These are phyloP conservation scores for Datisca glomerata DNA, from an alignment of 306 rosid species.

Conservation along the genomic window DNA sequence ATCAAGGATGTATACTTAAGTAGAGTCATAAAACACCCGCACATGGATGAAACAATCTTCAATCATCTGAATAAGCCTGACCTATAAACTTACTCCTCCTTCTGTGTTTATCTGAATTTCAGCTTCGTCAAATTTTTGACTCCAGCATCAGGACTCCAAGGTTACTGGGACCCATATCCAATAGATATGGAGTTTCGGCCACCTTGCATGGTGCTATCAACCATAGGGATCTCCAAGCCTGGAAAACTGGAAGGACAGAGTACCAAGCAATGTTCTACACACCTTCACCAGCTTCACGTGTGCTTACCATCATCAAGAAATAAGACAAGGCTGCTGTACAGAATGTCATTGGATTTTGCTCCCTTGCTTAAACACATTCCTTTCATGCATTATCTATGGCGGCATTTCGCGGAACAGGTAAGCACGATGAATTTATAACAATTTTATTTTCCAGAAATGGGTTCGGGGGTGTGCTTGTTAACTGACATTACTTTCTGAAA, in stretches of 20 bases:
- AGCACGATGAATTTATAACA: too few species aligned
- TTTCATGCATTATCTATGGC: constrained; percentile 69
- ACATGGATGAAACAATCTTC: too few species aligned
- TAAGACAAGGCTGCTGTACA: constrained; percentile 71
- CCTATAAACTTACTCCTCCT: too few species aligned
- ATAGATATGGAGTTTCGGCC: constrained; percentile 96
- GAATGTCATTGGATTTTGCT: constrained; percentile 93
- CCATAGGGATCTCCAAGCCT: constrained; percentile 92
- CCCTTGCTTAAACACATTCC: constrained; percentile 76
- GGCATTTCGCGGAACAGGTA: constrained; percentile 88
- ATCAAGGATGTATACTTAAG: too few species aligned
- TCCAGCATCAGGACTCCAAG: constrained; percentile 79
- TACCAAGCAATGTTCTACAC: constrained; percentile 59
- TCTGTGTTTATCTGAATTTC: constrained; percentile 18
- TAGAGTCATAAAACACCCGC: too few species aligned
- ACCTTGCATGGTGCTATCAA: constrained; percentile 90
- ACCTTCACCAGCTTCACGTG: constrained; percentile 89
- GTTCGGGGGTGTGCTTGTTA: too few species aligned
- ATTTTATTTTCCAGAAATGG: too few species aligned
- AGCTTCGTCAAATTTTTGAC: constrained; percentile 91
- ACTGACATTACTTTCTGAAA: too few species aligned
- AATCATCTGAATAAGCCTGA: too few species aligned
- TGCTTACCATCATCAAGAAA: constrained; percentile 77
- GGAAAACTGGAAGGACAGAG: constrained; percentile 82
- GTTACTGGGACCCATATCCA: constrained; percentile 97